phyloP scores from a whole-genome alignment of 2,329 filamentous ascomycete genomes.

The Aspergillus ustus region DNA sequence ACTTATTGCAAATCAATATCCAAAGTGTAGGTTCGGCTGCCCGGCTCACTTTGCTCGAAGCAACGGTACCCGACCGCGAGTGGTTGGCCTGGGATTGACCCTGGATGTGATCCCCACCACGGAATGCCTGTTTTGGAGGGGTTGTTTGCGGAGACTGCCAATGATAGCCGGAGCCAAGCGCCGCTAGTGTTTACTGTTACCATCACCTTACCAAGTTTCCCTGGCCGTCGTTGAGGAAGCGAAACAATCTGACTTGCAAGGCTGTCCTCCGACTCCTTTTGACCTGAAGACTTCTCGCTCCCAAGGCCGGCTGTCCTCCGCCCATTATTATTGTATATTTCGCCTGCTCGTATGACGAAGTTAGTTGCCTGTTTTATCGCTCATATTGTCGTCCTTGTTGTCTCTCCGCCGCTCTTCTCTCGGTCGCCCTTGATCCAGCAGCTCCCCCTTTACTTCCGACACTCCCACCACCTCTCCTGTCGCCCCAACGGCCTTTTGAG shows the following conservation, averaged over 20 bases:
- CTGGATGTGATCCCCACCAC: slow-evolving; percentile 22
- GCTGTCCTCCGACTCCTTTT: background rate
- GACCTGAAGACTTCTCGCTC: background rate
- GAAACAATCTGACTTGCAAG: slow-evolving; percentile 5
- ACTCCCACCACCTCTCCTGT: background rate
- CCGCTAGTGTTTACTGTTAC: slow-evolving; percentile 10
- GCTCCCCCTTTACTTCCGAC: slow-evolving; percentile 13
- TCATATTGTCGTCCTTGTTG: background rate
- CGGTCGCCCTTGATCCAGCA: slow-evolving; percentile 13
- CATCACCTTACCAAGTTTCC: background rate
- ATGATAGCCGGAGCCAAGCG: slow-evolving; percentile 19
- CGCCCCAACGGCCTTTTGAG: background rate
- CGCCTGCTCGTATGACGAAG: background rate
- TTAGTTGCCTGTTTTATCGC: background rate
- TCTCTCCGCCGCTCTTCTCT: slow-evolving; percentile 1
- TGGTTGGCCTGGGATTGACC: slow-evolving; percentile 23
- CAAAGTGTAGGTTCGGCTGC: background rate
- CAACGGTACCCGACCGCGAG: slow-evolving; percentile 12
- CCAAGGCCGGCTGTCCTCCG: background rate
- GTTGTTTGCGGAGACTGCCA: slow-evolving; percentile 25
- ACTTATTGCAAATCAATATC: background rate
- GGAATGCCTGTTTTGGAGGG: slow-evolving; percentile 22
- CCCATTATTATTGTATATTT: background rate
- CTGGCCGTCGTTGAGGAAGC: background rate
- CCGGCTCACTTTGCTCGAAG: background rate